phyloP scores from a whole-genome alignment of 495 filamentous ascomycete species.

The Baudoinia panamericana region DNA sequence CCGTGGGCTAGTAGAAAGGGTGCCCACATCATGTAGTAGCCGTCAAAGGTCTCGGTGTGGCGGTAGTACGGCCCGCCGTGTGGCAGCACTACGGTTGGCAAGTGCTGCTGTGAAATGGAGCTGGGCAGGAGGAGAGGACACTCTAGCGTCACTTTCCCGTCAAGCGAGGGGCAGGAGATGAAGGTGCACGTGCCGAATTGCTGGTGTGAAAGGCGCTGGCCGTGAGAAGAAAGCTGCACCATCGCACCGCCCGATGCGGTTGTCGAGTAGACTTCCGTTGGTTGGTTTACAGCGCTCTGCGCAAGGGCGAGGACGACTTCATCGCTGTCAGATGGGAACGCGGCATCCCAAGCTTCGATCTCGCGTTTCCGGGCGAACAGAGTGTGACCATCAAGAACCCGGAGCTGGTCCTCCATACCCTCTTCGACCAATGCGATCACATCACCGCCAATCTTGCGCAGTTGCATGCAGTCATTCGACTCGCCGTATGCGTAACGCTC shows the following conservation, averaged over 20 bases:
- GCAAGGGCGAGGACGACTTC: constrained; percentile 13
- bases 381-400: constrained; percentile 9
- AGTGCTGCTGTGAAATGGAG: not conserved
- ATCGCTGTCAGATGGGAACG: constrained; percentile 14
- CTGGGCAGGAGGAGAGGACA: constrained; percentile 2
- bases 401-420: constrained; percentile 9
- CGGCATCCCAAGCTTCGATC: constrained; percentile 9
- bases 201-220: not conserved
- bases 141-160: constrained; percentile 8
- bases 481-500: constrained; percentile 2
- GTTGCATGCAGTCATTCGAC: not conserved
- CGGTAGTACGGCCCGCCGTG: constrained; percentile 29
- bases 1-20: constrained; percentile 25
- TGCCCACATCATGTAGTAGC: constrained; percentile 20
- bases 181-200: constrained; percentile 3
- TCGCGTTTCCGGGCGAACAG: constrained; percentile 9
- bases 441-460: constrained; percentile 6
- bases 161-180: constrained; percentile 5
- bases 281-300: constrained; percentile 5
- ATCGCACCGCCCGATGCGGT: constrained; percentile 10
- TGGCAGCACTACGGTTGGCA: constrained; percentile 26
- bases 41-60: constrained; percentile 23
- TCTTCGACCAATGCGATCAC: constrained; percentile 2
- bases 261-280: constrained; percentile 11
- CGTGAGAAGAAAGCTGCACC: constrained; percentile 11